Base-by-base conservation (phyloP, 106 monocot genomes). In the Dendrobium catenatum region DNA sequence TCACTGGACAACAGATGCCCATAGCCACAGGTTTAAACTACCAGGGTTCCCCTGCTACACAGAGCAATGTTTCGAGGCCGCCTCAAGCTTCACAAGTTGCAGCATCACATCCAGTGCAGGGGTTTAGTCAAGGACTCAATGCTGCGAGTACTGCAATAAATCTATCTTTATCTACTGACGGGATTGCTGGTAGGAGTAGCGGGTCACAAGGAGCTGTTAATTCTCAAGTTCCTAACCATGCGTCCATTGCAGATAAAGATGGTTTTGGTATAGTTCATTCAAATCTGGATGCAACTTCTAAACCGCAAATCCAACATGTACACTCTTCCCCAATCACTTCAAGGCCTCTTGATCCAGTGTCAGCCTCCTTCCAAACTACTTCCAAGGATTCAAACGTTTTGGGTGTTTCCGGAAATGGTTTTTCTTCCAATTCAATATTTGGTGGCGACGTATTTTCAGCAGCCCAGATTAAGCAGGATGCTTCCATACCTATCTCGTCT, bases 391-490 rank as follows among this genome's bases (percentile, higher is more conserved):
- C 86, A 68, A 92, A 89, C 79, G 54, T 84, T 75, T 76, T 82
- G 48, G 87, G 84, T 81, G 41, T 78, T 72, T 91, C 92, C 85
- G 91, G 88, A 75, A 93, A 93, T 88, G 92, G 87, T n/a, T 85
- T 91, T 84, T 51, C 91, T 73, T 86, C 86, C 51, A 80, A 77
- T 73, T 86, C 90, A 27, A 72, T 48, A 72, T 89, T 91, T 84
- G 93, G 96, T 77, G 84, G 79, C 7, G 88, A 92, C 72, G 29
- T 55, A 8, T 92, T 88, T 79, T 85, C 88, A 42, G 85, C 85
- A 76, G 68, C 75, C 68, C 91, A 91, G 76, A 67, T 80, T 80
- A 94, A 87, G 59, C 76, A 88, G 58, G 85, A 79, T 88, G 64
- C 54, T 77, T 76, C 75, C 33, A 48, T 77, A 56, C 78, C 82